Base-by-base conservation (phyloP, 2,329 filamentous ascomycete genomes). In the Ascochyta fabae region DNA sequence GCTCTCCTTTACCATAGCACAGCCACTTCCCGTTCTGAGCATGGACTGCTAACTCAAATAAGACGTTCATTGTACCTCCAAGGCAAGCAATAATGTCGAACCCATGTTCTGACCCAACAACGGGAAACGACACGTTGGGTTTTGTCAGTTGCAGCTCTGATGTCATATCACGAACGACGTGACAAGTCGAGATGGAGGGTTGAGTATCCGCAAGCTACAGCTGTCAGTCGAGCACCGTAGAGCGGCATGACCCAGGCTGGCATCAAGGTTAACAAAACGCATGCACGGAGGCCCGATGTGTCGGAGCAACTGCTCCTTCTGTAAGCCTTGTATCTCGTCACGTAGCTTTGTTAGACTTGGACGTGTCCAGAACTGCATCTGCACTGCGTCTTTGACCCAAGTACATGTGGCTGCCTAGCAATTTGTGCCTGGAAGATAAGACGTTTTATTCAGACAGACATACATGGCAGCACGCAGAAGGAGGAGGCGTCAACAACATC, bases 1-100 rank as follows among this genome's bases (percentile, higher is more conserved):
- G 19, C 22, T 34, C 46, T 35, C 52, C 52, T 46, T 31, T 38
- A 12, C 24, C 33, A 19, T 24, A 45, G 47, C 53, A 56, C 42
- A 42, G 53, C 47, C 53, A 42, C 53, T 31, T 40, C 27, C 23
- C 29, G 29, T 31, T 16, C 23, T 15, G 29, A 38, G 53, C 53
- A 46, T 31, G 36, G 24, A 43, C 36, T 50, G 31, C 19, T 36
- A 42, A 50, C 24, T 42, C 19, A 40, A 49, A 36, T 13, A 29
- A 38, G 41, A 47, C 47, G 42, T 46, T 22, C 29, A 29, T 35
- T 12, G 24, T 36, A 26, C 19, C 16, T 31, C 13, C 19, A 49
- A 23, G 47, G 29, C 38, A 49, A 35, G 22, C 29, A 8, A n/a
- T 13, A 24, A 19, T 9, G 19, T 26, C 36, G 19, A 34, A 15